Conservation (phyloP, 139 green algal species). For the Tetradesmus lagerheimii region DNA sequence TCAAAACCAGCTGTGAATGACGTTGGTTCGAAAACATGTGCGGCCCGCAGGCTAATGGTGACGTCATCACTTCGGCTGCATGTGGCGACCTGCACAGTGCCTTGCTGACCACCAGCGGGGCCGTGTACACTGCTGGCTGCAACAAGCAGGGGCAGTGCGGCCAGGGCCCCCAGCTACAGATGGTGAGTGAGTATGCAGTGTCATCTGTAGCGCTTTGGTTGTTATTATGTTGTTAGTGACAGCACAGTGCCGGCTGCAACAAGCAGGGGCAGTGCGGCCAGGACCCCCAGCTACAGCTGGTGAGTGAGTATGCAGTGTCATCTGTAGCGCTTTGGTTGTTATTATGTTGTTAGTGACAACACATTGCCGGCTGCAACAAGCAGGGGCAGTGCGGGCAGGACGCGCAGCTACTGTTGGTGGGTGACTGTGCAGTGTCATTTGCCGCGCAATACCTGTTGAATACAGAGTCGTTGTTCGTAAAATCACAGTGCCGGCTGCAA, state of each 20-base stretch:
- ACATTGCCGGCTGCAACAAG: slow-evolving; percentile 20
- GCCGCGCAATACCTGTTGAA: no score
- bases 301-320: no score
- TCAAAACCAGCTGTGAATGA: not conserved
- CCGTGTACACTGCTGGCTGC: slow-evolving; percentile 7
- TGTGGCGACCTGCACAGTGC: slow-evolving; percentile 17
- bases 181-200: no score
- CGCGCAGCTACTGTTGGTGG: not conserved
- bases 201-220: no score
- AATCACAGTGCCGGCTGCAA: slow-evolving; percentile 22
- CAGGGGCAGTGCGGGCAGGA: slow-evolving; percentile 13
- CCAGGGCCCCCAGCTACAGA: not conserved
- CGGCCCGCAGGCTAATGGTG: not conserved
- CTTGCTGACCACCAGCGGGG: not conserved
- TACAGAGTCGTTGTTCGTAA: no score
- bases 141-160: slow-evolving; percentile 28
- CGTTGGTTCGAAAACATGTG: no score
- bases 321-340: no score
- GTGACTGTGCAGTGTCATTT: no score
- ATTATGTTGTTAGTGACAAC: no score
- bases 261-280: slow-evolving; percentile 17
- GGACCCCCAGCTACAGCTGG: not conserved
- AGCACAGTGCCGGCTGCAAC: slow-evolving; percentile 21
- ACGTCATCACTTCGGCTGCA: not conserved
- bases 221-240: no score